Evolutionary conservation across 106 monocot species (phyloP), one percentile per base, ranked within the genome.

Genomic region (Vanilla planifolia): DNA sequence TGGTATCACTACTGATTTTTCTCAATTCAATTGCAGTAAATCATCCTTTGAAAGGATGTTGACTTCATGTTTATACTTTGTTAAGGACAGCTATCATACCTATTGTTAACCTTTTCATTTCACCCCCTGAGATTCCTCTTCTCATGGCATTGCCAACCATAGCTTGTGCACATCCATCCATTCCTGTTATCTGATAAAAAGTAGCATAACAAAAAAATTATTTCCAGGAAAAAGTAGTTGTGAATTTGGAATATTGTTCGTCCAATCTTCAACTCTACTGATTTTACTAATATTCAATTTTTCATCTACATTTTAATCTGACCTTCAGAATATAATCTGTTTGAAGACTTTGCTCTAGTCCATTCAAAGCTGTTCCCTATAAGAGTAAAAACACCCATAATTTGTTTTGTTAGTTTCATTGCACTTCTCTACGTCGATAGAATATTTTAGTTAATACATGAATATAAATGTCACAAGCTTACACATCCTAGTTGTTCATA

Each of bases 301-400:
- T 40, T 40, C 26, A 26, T 25, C 21, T 24, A 9, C 10, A 6
- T 1, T 19, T 19, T 55, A n/a, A 19, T 41, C 13, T n/a, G 4
- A 67, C 67, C 67, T 67, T 58, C 43, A 67, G 33, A 43, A 67
- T 57, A 57, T 67, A 67, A 33, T 67, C 67, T 9, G 67, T 58
- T 33, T 67, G 67, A 45, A 67, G 21, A 20, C 22, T 67, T 58
- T 13, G 10, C 45, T 58, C 8, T 56, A 67, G 56, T 67, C 67
- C 67, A 30, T 56, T 15, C 6, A 45, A 13, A 14, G 57, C 6
- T 44, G 43, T 67, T 57, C 29, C 67, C 67, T 67, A 44, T n/a
- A n/a, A n/a, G n/a, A n/a, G n/a, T n/a, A n/a, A n/a, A n/a, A n/a
- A n/a, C n/a, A n/a, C n/a, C n/a, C n/a, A n/a, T n/a, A n/a, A n/a